Base-by-base conservation (phyloP, 129 eudicot genomes). In the Chrysanthemum lavandulifolium region DNA sequence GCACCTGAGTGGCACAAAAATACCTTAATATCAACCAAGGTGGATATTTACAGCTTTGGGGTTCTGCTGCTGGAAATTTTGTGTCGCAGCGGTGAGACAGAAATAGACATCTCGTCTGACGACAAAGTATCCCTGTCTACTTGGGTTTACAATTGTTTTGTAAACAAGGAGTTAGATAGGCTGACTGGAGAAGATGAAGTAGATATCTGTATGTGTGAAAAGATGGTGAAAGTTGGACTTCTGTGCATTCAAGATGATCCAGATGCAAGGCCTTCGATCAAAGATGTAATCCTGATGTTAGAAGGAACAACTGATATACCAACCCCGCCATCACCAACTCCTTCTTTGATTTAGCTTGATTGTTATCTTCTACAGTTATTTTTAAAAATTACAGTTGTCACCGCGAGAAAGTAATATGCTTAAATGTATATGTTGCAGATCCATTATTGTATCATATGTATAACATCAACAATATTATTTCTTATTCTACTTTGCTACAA, bases 1-100 rank as follows among this genome's bases (percentile, higher is more conserved):
- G 87, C 87, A 45, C 87, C 87, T 12, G 87, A 83, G 55, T 83
- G 81, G 84, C 72, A 40, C 18, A 79, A 62, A 23, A 83, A 76
- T 45, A 67, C 53, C 36, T 56, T 52, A 5, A 72, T 83, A 33
- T 16, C 87, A 0, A 73, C 75, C 23, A 83, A 83, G 76, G 84
- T 79, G 45, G 87, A 83, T 79, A 64, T 83, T 29, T 79, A 83
- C 75, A 75, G 83, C 73, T 83, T 61, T 45, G 86, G 86, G 62
- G 68, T 83, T n/a, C 40, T 83, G 36, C 68, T 83, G 36, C 43
- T 83, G n/a, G 86, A 83, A 76, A 79, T 83, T n/a, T 36, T 79
- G 40, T 83, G 82, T 47, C 79, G 74, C 76, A 33, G n/a, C 11
- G 29, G 65, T 10, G 21, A 61, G 10, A 49, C 31, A 60, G 76